Percentiles rank a stretch among this genome's conserved stretches.
Conservation (phyloP, 1,139 yeast species). For the Taphrina sp. region DNA sequence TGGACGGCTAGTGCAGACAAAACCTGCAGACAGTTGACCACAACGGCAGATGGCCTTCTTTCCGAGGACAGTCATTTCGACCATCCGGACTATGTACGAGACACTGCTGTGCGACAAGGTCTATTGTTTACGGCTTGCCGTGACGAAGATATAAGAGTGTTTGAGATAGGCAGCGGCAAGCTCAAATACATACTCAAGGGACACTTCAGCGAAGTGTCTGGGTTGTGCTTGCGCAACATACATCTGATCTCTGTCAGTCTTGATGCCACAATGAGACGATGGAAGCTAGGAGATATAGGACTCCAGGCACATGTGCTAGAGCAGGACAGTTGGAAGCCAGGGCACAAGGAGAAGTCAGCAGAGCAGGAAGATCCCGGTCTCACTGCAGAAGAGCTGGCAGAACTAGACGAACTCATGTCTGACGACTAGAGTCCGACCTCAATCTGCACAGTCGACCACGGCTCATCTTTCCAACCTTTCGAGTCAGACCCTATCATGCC, state of each 20-base stretch:
- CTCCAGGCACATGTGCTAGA: slow-evolving; percentile 18
- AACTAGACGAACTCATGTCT: slow-evolving; percentile 98
- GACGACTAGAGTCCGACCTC: slow-evolving; percentile 55
- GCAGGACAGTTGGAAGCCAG: slow-evolving; percentile 20
- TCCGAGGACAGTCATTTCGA: slow-evolving; percentile 22
- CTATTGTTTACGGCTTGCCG: slow-evolving; percentile 32
- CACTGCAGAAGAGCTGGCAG: slow-evolving; percentile 96
- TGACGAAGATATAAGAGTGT: slow-evolving; percentile 30
- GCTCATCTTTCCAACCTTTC: not conserved
- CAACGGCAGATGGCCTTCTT: not conserved
- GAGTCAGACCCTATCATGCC: not conserved
- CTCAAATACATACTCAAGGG: slow-evolving; percentile 19
- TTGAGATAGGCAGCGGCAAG: slow-evolving; percentile 27
- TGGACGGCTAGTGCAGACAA: slow-evolving; percentile 32
- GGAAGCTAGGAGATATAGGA: slow-evolving; percentile 15
- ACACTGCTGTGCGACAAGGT: slow-evolving; percentile 8
- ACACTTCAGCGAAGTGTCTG: slow-evolving; percentile 29
- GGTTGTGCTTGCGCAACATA: slow-evolving; percentile 7
- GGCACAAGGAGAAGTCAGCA: not conserved
- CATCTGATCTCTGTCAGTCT: slow-evolving; percentile 12
- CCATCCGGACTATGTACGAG: slow-evolving; percentile 32
- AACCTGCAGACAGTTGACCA: slow-evolving; percentile 14
- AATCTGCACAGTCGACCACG: too few relatives aligned
- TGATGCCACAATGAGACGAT: slow-evolving; percentile 29
- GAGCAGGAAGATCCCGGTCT: slow-evolving; percentile 59